A percentile compares a stretch with the other conserved stretches of the same genome.
These are phyloP conservation scores for Auricularia sp. DNA, from an alignment of 768 basidiomycete genomes.

Conservation along the genomic window DNA sequence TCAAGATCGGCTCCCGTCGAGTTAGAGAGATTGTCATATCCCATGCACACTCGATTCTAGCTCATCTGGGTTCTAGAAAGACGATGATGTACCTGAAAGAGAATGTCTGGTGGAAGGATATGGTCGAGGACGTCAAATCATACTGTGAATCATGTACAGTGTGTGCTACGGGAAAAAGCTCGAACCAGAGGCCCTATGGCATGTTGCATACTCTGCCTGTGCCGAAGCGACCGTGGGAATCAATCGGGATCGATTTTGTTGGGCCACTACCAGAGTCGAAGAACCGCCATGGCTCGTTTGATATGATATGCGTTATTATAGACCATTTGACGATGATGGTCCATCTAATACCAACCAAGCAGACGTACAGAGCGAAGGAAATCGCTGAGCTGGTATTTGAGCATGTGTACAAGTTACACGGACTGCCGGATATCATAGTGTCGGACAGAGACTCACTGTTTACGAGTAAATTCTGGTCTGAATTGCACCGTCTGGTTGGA, in stretches of 20 bases:
- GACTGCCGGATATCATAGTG: slow-evolving; percentile 29
- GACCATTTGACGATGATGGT: slow-evolving; percentile 15
- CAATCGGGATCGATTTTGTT: slow-evolving; percentile 17
- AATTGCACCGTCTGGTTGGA: slow-evolving; percentile 22
- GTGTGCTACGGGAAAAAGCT: slow-evolving; percentile 15
- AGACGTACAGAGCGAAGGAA: slow-evolving; percentile 23
- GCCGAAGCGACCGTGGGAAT: slow-evolving; percentile 11
- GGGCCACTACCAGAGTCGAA: slow-evolving; percentile 17
- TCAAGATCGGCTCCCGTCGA: slow-evolving; percentile 2
- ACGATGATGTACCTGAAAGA: background rate
- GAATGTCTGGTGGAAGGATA: slow-evolving; percentile 29
- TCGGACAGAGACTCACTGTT: slow-evolving; percentile 19
- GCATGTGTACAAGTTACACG: slow-evolving; percentile 28
- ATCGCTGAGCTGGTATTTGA: slow-evolving; percentile 29
- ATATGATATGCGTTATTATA: slow-evolving; percentile 20
- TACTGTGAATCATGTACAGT: slow-evolving; percentile 21
- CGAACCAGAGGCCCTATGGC: slow-evolving; percentile 16
- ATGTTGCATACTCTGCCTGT: slow-evolving; percentile 17
- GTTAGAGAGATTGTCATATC: slow-evolving; percentile 10
- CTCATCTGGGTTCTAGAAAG: slow-evolving; percentile 28
- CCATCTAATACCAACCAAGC: slow-evolving; percentile 22
- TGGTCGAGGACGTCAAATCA: slow-evolving; percentile 17
- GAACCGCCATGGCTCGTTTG: slow-evolving; percentile 16
- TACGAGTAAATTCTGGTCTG: slow-evolving; percentile 34
- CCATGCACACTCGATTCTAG: slow-evolving; percentile 26